Conservation (phyloP, 2,329 filamentous ascomycete genomes). For the Tothia fuscella region DNA sequence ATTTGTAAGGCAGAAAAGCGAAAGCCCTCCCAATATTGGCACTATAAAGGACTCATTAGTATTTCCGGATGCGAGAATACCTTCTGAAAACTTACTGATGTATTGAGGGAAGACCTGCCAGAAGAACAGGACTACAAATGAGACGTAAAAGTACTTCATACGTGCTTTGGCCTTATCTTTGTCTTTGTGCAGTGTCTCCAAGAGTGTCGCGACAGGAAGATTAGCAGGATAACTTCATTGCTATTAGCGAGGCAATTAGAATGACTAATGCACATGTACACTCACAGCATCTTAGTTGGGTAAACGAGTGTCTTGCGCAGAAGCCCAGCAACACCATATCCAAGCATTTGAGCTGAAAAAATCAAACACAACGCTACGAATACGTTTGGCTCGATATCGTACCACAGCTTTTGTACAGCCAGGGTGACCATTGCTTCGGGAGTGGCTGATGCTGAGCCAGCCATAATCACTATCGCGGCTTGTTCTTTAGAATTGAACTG, state of each 20-base stretch:
- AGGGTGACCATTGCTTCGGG: constrained; percentile 11
- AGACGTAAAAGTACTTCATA: constrained; percentile 20
- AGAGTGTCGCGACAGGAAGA: constrained; percentile 11
- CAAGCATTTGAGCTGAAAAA: constrained; percentile 12
- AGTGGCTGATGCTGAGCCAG: constrained; percentile 9
- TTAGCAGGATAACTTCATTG: constrained; percentile 8
- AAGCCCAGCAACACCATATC: constrained; percentile 13
- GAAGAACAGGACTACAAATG: constrained; percentile 14
- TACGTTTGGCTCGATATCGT: constrained; percentile 7
- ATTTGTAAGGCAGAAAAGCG: constrained; percentile 12
- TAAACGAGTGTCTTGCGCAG: constrained; percentile 13
- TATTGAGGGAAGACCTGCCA: constrained; percentile 13
- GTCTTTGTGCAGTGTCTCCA: constrained; percentile 12
- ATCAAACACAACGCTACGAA: constrained; percentile 9
- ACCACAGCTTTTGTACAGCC: constrained; percentile 12
- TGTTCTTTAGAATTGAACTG: constrained; percentile 27
- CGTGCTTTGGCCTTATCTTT: constrained; percentile 10
- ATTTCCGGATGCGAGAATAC: not conserved
- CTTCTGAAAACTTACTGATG: constrained; percentile 10
- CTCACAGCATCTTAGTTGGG: constrained; percentile 12
- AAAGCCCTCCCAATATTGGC: constrained; percentile 9
- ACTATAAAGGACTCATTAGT: not conserved
- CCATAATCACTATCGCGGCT: constrained; percentile 15
- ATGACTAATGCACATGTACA: not conserved
- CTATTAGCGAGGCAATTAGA: not conserved